These are phyloP conservation scores for Stagonosporopsis tanaceti DNA, from an alignment of 2,329 filamentous ascomycete species.

Conservation along the genomic window DNA sequence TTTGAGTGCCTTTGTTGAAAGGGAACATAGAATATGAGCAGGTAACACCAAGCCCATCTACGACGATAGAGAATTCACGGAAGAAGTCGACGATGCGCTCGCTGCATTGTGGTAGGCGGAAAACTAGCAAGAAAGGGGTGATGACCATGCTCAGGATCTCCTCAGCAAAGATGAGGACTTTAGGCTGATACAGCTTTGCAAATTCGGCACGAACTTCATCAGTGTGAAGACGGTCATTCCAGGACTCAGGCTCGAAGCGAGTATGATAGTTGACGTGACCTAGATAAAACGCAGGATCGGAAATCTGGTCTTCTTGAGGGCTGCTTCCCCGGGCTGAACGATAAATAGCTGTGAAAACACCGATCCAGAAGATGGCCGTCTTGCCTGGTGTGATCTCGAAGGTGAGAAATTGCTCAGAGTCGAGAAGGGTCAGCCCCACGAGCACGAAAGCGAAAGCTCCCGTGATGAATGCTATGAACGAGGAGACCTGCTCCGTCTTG, in stretches of 20 bases:
- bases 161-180: conserved; percentile 88
- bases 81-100: conserved; percentile 98
- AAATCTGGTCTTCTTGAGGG: conserved; percentile 84
- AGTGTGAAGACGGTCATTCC: conserved; percentile 89
- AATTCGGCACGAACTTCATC: conserved; percentile 94
- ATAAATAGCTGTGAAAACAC: conserved; percentile 83
- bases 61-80: conserved; percentile 95
- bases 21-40: conserved; percentile 98
- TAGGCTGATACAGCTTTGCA: conserved; percentile 87
- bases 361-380: conserved; percentile 90
- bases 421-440: conserved; percentile 82
- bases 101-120: conserved; percentile 84
- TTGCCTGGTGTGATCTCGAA: conserved; percentile 92
- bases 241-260: conserved; percentile 88
- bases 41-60: conserved; percentile 93
- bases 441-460: conserved; percentile 88
- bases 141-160: conserved; percentile 92
- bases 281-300: conserved; percentile 90
- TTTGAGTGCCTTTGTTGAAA: conserved; percentile 80
- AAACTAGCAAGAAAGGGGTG: conserved; percentile 87
- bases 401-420: conserved; percentile 86
- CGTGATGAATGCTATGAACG: conserved; percentile 85
- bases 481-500: conserved; percentile 84
- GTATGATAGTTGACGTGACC: conserved; percentile 91
- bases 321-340: conserved; percentile 82